phyloP scores from a whole-genome alignment of 2,329 filamentous ascomycete genomes.

The Penicillium sp. region DNA sequence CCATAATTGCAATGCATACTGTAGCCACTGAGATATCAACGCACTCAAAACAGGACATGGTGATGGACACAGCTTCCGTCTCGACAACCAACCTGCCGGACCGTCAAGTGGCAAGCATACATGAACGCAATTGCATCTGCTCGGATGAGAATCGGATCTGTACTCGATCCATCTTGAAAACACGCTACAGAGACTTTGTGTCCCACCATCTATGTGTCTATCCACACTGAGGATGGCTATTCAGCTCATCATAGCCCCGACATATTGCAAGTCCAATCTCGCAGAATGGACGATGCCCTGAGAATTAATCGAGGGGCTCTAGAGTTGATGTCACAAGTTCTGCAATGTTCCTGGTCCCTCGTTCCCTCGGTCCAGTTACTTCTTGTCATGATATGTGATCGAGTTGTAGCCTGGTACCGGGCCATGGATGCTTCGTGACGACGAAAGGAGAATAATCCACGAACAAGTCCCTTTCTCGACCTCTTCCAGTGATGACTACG shows the following conservation, averaged over 20 bases:
- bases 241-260: neutral
- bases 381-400: neutral
- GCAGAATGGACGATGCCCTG: conserved; percentile 8
- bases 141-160: neutral
- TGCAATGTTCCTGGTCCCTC: neutral
- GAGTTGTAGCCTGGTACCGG: conserved; percentile 1
- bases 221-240: neutral
- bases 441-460: neutral
- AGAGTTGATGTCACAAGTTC: neutral
- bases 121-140: neutral
- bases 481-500: neutral
- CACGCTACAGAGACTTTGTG: conserved; percentile 1
- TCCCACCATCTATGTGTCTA: neutral
- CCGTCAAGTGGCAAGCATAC: neutral
- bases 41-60: neutral
- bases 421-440: neutral
- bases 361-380: conserved; percentile 1
- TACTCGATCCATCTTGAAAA: neutral
- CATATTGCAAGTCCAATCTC: neutral
- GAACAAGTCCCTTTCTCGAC: neutral
- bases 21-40: conserved; percentile 10
- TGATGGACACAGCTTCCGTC: neutral
- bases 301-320: neutral
- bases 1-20: conserved; percentile 13
- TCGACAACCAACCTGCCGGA: neutral